Percentiles rank a stretch among this genome's conserved stretches.
Conservation (phyloP, 441 rosid genomes). For the Manihot esculenta region DNA sequence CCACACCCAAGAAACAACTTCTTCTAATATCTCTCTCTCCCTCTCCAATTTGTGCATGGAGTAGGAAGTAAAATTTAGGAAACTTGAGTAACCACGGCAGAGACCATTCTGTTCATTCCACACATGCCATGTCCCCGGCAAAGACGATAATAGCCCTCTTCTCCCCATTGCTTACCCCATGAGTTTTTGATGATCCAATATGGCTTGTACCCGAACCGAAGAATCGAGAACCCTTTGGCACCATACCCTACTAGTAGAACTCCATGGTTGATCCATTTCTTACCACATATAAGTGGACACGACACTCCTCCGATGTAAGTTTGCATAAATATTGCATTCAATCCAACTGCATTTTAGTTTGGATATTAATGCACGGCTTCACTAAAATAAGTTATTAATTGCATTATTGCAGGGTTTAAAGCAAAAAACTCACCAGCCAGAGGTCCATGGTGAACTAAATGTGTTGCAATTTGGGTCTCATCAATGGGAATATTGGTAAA, state of each 20-base stretch:
- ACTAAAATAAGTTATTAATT: too few species aligned
- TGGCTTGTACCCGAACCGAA: slow-evolving; percentile 60
- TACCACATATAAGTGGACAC: slow-evolving; percentile 75
- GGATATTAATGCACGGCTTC: too few species aligned
- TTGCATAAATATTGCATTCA: slow-evolving; percentile 82
- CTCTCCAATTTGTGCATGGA: not conserved
- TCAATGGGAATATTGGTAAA: slow-evolving; percentile 60
- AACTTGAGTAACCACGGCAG: slow-evolving; percentile 50
- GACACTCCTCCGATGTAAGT: slow-evolving; percentile 90
- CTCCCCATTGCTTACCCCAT: slow-evolving; percentile 86
- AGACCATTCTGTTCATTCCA: slow-evolving; percentile 80
- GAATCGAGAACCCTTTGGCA: slow-evolving; percentile 67
- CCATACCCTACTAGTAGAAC: slow-evolving; percentile 81
- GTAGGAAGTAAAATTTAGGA: not conserved
- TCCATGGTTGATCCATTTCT: slow-evolving; percentile 67
- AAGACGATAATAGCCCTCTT: slow-evolving; percentile 70
- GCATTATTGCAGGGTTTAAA: too few species aligned
- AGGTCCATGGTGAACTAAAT: slow-evolving; percentile 77
- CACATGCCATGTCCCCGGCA: slow-evolving; percentile 74
- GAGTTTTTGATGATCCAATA: slow-evolving; percentile 90
- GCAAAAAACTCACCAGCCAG: slow-evolving; percentile 53
- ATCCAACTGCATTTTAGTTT: slow-evolving; percentile 63
- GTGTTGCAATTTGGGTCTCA: slow-evolving; percentile 70
- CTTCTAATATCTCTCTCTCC: not conserved
- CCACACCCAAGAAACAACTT: not conserved